Evolutionary conservation across 352 stramenopile genomes (phyloP).

Genomic region (Nothophytophthora sp.): DNA sequence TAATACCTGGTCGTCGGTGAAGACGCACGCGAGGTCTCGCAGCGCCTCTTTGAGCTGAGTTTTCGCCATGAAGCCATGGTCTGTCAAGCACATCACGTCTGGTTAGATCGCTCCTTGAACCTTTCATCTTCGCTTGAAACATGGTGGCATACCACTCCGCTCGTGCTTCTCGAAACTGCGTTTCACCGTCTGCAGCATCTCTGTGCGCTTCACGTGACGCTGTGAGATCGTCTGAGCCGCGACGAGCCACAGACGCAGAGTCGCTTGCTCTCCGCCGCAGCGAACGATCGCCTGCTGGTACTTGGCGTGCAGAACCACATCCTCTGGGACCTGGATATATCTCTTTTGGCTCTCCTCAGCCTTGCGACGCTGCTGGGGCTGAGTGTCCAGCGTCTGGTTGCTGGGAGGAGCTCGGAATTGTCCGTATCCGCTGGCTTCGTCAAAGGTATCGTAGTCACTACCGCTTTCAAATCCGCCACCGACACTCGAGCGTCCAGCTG

Average conservation of each 20-base stretch:
- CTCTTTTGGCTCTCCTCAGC: background rate
- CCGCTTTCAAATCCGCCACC: constrained; percentile 39
- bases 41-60: constrained; percentile 56
- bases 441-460: constrained; percentile 33
- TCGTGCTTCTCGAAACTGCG: constrained; percentile 66
- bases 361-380: constrained; percentile 2
- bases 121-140: background rate
- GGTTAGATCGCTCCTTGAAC: no score
- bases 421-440: constrained; percentile 1
- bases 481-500: constrained; percentile 15
- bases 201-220: constrained; percentile 43
- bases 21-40: constrained; percentile 45
- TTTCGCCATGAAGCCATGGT: constrained; percentile 49
- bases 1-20: constrained; percentile 61
- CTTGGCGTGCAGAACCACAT: constrained; percentile 18
- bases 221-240: constrained; percentile 43
- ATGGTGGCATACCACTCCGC: constrained; percentile 31
- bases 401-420: constrained; percentile 17
- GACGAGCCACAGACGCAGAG: constrained; percentile 31
- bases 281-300: constrained; percentile 45
- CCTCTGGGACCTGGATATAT: constrained; percentile 1
- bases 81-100: no score
- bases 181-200: constrained; percentile 49
- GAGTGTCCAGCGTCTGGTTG: constrained; percentile 14
- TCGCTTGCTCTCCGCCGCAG: constrained; percentile 33